These are phyloP conservation scores for Sanghuangporus sanghuang DNA, from an alignment of 1,284 basidiomycete genomes.

Conservation along the genomic window DNA sequence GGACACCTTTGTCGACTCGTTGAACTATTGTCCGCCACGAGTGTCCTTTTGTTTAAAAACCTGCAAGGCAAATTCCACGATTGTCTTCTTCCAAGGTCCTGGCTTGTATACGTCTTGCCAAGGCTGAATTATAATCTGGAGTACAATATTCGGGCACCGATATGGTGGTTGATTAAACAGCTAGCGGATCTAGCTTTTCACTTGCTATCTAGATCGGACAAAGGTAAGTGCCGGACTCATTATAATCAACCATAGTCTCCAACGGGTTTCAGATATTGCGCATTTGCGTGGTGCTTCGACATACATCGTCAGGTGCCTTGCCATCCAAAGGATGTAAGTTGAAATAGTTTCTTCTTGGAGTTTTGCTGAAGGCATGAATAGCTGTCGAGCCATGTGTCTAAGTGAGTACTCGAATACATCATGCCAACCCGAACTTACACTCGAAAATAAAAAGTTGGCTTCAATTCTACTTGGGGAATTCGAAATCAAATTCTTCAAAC, in stretches of 20 bases:
- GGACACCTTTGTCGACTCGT: conserved; percentile 4
- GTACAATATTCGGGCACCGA: neutral
- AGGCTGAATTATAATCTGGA: neutral
- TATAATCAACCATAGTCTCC: neutral
- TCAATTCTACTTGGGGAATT: no score
- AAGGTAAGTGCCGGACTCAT: neutral
- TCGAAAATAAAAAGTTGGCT: no score
- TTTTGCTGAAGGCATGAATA: no score
- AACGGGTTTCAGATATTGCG: neutral
- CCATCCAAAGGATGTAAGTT: neutral
- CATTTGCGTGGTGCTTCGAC: neutral
- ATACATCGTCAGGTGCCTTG: neutral
- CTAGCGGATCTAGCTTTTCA: neutral
- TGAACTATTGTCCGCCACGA: conserved; percentile 9
- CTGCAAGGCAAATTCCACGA: neutral
- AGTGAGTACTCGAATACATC: no score
- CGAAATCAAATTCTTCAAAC: no score
- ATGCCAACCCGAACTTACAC: no score
- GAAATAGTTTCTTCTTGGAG: neutral
- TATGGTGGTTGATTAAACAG: neutral
- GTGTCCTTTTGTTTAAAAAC: neutral
- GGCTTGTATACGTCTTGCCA: conserved; percentile 6
- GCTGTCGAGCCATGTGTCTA: no score
- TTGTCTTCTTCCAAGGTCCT: conserved; percentile 16
- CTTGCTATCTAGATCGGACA: neutral